Conservation (phyloP, 2,329 filamentous ascomycete genomes). For the Neopestalotiopsis sp. region DNA sequence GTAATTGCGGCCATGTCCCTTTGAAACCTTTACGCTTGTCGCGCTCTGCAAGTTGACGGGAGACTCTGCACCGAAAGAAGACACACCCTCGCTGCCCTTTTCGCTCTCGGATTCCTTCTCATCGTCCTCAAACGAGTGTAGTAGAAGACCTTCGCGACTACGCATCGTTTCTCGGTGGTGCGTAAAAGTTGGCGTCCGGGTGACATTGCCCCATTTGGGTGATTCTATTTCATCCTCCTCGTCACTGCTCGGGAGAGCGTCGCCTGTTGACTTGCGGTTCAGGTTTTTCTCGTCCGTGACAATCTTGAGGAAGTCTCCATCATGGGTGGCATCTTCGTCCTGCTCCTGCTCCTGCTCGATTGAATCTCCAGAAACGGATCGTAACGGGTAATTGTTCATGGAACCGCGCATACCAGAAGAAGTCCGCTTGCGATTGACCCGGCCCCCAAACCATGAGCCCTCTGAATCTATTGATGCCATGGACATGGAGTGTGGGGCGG, state of each 20-base stretch:
- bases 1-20: slow-evolving; percentile 71
- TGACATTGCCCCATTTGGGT: slow-evolving; percentile 59
- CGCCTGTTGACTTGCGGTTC: slow-evolving; percentile 52
- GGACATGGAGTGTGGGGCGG: slow-evolving; percentile 76
- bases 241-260: slow-evolving; percentile 63
- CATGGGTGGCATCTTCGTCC: slow-evolving; percentile 70
- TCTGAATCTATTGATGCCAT: slow-evolving; percentile 95
- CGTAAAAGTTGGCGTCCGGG: slow-evolving; percentile 56
- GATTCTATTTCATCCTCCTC: slow-evolving; percentile 57
- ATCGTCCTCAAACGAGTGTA: slow-evolving; percentile 49
- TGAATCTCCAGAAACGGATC: slow-evolving; percentile 59
- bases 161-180: slow-evolving; percentile 51
- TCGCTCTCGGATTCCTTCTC: slow-evolving; percentile 36
- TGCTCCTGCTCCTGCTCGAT: slow-evolving; percentile 50
- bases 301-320: slow-evolving; percentile 75
- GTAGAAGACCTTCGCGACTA: slow-evolving; percentile 55
- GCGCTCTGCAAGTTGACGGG: slow-evolving; percentile 63
- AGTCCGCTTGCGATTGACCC: slow-evolving; percentile 54
- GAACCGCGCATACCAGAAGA: slow-evolving; percentile 51
- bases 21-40: slow-evolving; percentile 71
- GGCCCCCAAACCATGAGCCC: slow-evolving; percentile 92
- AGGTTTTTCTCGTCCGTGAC: slow-evolving; percentile 40
- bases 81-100: slow-evolving; percentile 22
- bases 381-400: slow-evolving; percentile 41
- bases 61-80: slow-evolving; percentile 32